Evolutionary conservation across 176 grass and related monocot species (phyloP), one percentile per base, ranked within the genome.

Genomic region (Carex kokanica): DNA sequence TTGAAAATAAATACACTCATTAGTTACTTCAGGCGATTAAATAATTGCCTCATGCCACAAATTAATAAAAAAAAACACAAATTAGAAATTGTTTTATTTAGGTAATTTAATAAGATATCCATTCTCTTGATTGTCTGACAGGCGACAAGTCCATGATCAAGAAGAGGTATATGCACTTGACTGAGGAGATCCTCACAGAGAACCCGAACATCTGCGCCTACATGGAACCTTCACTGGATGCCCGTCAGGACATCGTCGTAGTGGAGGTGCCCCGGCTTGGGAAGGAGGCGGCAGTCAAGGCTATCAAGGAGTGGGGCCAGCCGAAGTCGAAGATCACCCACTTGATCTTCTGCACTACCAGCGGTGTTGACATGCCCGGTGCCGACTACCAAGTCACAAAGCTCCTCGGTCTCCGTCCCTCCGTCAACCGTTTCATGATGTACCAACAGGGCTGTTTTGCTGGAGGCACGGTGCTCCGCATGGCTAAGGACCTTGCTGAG

Each of bases 381-480:
- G 94, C 94, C 17, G 94, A 97, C 83, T 97, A 92, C 87, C 92
- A 97, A 87, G 88, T 97, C 5, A 88, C 88, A 49, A 97, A 94
- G 86, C 78, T 94, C 17, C 94, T 97, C 2, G 94, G 94, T 29
- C 92, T 97, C 0, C 87, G 92, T 7, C 94, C 90, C 1, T 81
- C 77, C 0, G 92, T 94, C 0, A 97, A 91, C 77, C 94, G 95
- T 60, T 88, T 97, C 63, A 97, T 94, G 92, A 91, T 97, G 88
- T 97, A 97, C 90, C 94, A 97, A 88, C 94, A 97, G 78, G 92
- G 94, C 0, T 97, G 90, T 87, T 94, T 94, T 85, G 95, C 95
- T 29, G 92, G 92, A 32, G 95, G 95, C 71, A 98, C 92, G 10
- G 95, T 98, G 81, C 90, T 98, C 3, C 92, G 95, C 57, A 73